Percentiles rank a stretch among this genome's conserved stretches.
phyloP scores from a whole-genome alignment of 2,329 filamentous ascomycete genomes.

The Colletotrichum orbiculare region DNA sequence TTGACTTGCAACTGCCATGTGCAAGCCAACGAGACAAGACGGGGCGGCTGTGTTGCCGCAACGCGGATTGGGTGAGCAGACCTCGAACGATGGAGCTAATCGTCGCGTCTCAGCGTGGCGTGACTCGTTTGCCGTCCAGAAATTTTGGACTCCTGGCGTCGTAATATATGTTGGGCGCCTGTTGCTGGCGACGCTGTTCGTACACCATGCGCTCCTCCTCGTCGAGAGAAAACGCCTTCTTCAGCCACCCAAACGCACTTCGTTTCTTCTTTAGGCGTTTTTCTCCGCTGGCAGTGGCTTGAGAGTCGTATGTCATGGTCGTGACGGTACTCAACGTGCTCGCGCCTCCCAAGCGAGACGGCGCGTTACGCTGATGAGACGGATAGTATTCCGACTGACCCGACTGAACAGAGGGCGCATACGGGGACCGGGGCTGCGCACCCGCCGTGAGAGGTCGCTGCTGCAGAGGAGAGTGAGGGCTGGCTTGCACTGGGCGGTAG shows the following conservation, averaged over 20 bases:
- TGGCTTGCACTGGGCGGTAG: conserved; percentile 71
- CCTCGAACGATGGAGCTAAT: too few relatives aligned
- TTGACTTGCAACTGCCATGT: too few relatives aligned
- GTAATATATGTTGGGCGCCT: conserved; percentile 59
- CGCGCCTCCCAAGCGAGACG: conserved; percentile 64
- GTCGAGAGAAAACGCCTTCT: conserved; percentile 74
- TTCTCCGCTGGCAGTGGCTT: conserved; percentile 44
- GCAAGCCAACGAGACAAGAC: too few relatives aligned
- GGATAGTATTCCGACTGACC: conserved; percentile 47
- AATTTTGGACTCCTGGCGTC: conserved; percentile 63
- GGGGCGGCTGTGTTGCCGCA: too few relatives aligned
- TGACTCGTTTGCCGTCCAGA: conserved; percentile 65
- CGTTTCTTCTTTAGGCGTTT: conserved; percentile 72
- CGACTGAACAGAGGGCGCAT: neutral
- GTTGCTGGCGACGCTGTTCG: conserved; percentile 63
- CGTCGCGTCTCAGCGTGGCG: conserved; percentile 12
- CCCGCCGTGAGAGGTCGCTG: conserved; percentile 67
- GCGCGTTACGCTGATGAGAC: conserved; percentile 58
- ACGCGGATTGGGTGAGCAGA: too few relatives aligned
- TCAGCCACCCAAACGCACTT: conserved; percentile 75
- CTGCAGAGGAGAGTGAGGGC: conserved; percentile 72
- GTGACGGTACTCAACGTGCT: conserved; percentile 68
- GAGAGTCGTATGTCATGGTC: conserved; percentile 55
- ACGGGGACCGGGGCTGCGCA: conserved; percentile 41
- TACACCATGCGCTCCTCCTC: conserved; percentile 72